Base-by-base conservation (phyloP, 768 basidiomycete genomes). In the Pisolithus albus region DNA sequence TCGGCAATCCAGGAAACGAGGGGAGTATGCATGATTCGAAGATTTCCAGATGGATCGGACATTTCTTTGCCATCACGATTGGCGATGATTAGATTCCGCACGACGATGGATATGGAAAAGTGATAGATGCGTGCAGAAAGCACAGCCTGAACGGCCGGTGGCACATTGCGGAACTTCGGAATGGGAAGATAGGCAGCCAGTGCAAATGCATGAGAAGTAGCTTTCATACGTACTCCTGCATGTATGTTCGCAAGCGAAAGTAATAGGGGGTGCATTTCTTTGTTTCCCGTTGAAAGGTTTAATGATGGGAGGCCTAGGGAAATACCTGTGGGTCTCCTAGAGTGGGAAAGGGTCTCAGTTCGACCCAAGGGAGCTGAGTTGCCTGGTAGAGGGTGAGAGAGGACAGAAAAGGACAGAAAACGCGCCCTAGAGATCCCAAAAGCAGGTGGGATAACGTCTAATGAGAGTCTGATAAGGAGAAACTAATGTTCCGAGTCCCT, bases 191-290 rank as follows among this genome's bases (percentile, higher is more conserved):
- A 58, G 1, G 64, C 67, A 2, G 57, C 54, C 1, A 70, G 52
- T 1, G 60, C 50, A 19, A 62, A 73, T 0, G 55, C 41, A 44
- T 69, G 62, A n/a, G 62, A 63, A 1, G 63, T 64, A 0, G 68
- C 63, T 47, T 72, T 70, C 54, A 61, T 67, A 1, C 56, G 56
- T 30, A 69, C 56, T 1, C 59, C 60, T 32, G 60, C 55, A 30
- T 58, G 49, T 0, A 74, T 63, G 50, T 74, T 72, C 10, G 67
- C 66, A 5, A 71, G 40, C 0, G 52, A 64, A 7, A 72, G 50
- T 0, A 71, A 52, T 0, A 71, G 47, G 0, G 67, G 70, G 37
- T 72, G 67, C 34, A 66, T 69, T 5, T 58, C 53, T 32, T 63
- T 60, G 36, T 65, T 58, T n/a, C 69, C 66, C n/a, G n/a, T n/a